Evolutionary conservation across 306 rosid genomes (phyloP).

Genomic region (Medicago arabica): DNA sequence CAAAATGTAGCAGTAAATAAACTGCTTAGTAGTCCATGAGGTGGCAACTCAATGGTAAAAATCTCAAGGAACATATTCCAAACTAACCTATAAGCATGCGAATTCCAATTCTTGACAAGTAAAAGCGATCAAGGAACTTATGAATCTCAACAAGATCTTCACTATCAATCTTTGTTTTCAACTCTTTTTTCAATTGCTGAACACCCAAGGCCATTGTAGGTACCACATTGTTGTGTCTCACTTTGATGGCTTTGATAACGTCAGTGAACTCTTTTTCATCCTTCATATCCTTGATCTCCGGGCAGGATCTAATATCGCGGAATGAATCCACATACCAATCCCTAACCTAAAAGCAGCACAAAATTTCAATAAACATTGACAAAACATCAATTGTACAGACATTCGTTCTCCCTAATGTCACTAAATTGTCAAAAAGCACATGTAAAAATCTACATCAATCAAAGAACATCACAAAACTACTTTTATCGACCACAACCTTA

Average conservation of each 20-base stretch:
- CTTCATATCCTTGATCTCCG: slow-evolving; percentile 66
- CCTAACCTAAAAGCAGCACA: slow-evolving; percentile 66
- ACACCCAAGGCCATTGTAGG: slow-evolving; percentile 97
- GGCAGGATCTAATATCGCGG: slow-evolving; percentile 84
- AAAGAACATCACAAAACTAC: slow-evolving; percentile 30
- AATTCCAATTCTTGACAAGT: slow-evolving; percentile 97
- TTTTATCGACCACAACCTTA: neutral
- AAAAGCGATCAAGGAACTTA: slow-evolving; percentile 90
- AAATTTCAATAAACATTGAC: slow-evolving; percentile 22
- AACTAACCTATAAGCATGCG: slow-evolving; percentile 96
- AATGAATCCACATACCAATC: slow-evolving; percentile 97
- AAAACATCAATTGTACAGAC: slow-evolving; percentile 26
- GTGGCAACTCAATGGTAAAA: neutral
- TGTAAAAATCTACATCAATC: neutral
- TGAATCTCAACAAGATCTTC: slow-evolving; percentile 85
- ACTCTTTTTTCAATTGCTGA: slow-evolving; percentile 84
- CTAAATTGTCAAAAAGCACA: slow-evolving; percentile 20
- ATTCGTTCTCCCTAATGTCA: slow-evolving; percentile 14
- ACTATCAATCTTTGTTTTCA: slow-evolving; percentile 53
- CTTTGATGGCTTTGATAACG: slow-evolving; percentile 93
- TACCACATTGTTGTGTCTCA: slow-evolving; percentile 97
- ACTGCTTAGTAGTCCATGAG: slow-evolving; percentile 24
- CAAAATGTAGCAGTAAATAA: slow-evolving; percentile 1
- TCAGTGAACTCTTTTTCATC: slow-evolving; percentile 83
- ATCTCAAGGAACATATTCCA: neutral